Conservation (phyloP, 768 basidiomycete species). For the Cytidiella melzeri region DNA sequence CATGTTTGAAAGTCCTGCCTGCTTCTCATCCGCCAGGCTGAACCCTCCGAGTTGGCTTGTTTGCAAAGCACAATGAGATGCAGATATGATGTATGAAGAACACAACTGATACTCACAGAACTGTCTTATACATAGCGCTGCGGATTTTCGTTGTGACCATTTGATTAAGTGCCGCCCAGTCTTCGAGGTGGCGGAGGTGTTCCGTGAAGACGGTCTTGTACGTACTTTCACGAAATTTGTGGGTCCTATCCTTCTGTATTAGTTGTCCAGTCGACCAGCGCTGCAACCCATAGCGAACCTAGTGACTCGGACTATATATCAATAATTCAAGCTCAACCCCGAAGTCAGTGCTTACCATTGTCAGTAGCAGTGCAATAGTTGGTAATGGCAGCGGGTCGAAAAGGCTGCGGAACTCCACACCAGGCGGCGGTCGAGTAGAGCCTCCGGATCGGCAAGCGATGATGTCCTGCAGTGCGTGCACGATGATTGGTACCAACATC, state of each 20-base stretch:
- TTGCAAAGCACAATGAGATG: too few species aligned
- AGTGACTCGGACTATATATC: background rate
- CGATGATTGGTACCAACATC: background rate
- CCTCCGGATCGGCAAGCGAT: background rate
- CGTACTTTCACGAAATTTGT: background rate
- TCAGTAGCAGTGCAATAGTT: background rate
- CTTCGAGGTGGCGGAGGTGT: constrained; percentile 2
- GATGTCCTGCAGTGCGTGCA: background rate
- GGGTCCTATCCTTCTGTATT: background rate
- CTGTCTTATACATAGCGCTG: background rate
- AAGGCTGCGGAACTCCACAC: background rate
- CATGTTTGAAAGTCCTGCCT: too few species aligned
- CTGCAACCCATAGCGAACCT: background rate
- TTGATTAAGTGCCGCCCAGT: background rate
- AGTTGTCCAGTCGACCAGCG: background rate
- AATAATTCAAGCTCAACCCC: background rate
- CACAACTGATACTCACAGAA: background rate
- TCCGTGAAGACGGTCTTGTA: background rate
- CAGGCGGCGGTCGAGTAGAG: background rate
- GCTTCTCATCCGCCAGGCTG: too few species aligned
- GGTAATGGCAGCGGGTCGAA: background rate
- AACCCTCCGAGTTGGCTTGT: too few species aligned
- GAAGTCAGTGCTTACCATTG: background rate
- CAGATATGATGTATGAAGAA: too few species aligned
- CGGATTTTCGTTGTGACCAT: background rate